Conservation (phyloP, 805 yeast species). For the Sugiyamaella smithiae region DNA sequence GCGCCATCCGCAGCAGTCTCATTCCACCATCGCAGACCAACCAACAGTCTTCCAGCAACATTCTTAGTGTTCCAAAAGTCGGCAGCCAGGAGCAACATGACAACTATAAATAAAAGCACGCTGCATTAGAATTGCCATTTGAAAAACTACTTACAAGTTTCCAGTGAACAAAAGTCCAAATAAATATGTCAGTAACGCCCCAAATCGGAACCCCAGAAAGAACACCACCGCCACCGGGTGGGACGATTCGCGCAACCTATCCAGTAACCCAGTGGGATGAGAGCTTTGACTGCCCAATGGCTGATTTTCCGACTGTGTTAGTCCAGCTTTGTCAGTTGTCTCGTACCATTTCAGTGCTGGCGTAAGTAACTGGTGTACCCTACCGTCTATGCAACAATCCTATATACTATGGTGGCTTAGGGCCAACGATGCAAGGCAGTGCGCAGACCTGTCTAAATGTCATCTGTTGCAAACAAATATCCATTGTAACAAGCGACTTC, state of each 20-base stretch:
- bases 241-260: slow-evolving; percentile 61
- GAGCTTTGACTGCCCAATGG: slow-evolving; percentile 7
- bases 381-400: no score
- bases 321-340: neutral
- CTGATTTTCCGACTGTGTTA: slow-evolving; percentile 9
- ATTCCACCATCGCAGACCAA: slow-evolving; percentile 95
- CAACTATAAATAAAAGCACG: slow-evolving; percentile 73
- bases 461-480: no score
- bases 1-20: slow-evolving; percentile 66
- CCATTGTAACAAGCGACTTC: no score
- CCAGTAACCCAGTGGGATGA: slow-evolving; percentile 37
- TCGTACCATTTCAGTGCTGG: no score
- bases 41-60: slow-evolving; percentile 82
- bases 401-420: no score
- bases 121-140: slow-evolving; percentile 24
- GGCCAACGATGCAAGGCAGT: no score
- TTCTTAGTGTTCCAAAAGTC: slow-evolving; percentile 95
- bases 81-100: slow-evolving; percentile 72
- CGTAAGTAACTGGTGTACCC: no score
- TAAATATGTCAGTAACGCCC: slow-evolving; percentile 62
- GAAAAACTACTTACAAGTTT: slow-evolving; percentile 42
- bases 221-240: slow-evolving; percentile 77
- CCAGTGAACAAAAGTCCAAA: slow-evolving; percentile 69
- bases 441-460: no score
- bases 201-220: slow-evolving; percentile 59